phyloP scores from a whole-genome alignment of 495 filamentous ascomycete genomes.

The Neurospora sp. region DNA sequence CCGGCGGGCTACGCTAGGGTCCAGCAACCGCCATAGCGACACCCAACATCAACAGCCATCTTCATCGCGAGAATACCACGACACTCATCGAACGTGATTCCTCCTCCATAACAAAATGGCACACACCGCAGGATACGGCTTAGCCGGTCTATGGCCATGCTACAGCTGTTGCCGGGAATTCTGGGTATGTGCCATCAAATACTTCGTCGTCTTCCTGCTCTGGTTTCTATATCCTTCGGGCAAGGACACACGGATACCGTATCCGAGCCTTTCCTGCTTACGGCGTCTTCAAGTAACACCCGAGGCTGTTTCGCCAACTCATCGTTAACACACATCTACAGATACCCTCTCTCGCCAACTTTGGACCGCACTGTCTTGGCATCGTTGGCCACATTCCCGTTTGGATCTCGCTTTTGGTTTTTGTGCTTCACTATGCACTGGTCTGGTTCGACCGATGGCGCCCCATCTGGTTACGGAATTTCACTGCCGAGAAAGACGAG shows the following conservation, averaged over 20 bases:
- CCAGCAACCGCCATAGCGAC: not conserved
- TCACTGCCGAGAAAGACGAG: slow-evolving; percentile 13
- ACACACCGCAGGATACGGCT: not conserved
- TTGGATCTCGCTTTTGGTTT: slow-evolving; percentile 15
- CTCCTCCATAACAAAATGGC: not conserved
- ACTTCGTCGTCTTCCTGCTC: not conserved
- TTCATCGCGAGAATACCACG: not conserved
- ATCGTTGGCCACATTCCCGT: slow-evolving; percentile 20
- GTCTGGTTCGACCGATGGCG: slow-evolving; percentile 12
- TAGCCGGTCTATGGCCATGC: slow-evolving; percentile 16
- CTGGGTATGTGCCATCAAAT: slow-evolving; percentile 12
- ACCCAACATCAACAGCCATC: not conserved
- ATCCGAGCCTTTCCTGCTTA: not conserved
- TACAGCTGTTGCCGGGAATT: slow-evolving; percentile 21
- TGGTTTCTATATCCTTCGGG: not conserved
- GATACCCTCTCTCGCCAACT: slow-evolving; percentile 19
- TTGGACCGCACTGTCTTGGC: slow-evolving; percentile 21
- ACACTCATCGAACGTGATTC: not conserved
- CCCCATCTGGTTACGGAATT: slow-evolving; percentile 21
- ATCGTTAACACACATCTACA: slow-evolving; percentile 4
- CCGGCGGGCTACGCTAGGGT: not conserved
- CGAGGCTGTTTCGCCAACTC: not conserved
- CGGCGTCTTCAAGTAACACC: not conserved
- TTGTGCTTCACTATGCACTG: slow-evolving; percentile 19
- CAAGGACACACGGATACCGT: not conserved